A percentile compares a stretch with the other conserved stretches of the same genome.
These are phyloP conservation scores for Lanmaoa pseudosensibilis DNA, from an alignment of 768 basidiomycete genomes.

Conservation along the genomic window DNA sequence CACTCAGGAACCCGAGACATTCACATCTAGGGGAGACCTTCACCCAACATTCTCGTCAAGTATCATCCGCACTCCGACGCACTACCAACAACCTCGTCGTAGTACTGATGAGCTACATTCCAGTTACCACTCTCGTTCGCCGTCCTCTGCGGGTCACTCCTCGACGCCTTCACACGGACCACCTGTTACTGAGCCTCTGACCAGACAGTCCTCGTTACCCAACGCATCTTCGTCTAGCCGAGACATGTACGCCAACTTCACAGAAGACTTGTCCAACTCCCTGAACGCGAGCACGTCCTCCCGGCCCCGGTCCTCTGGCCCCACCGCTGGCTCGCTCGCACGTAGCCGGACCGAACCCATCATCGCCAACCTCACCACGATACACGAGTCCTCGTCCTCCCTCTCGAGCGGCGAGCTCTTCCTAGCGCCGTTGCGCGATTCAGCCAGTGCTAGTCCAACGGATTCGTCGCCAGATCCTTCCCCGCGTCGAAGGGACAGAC, in stretches of 20 bases:
- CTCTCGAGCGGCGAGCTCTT: slow-evolving; percentile 28
- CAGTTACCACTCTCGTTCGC: slow-evolving; percentile 24
- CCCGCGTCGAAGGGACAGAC: slow-evolving; percentile 26
- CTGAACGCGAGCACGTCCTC: slow-evolving; percentile 21
- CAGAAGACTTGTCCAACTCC: slow-evolving; percentile 28
- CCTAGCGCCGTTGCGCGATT: slow-evolving; percentile 24
- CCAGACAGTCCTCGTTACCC: slow-evolving; percentile 30
- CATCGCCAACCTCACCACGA: slow-evolving; percentile 28
- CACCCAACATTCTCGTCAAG: slow-evolving; percentile 68
- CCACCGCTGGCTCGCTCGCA: slow-evolving; percentile 7
- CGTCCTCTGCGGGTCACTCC: slow-evolving; percentile 18
- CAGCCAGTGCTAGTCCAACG: slow-evolving; percentile 9
- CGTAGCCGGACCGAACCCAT: slow-evolving; percentile 34
- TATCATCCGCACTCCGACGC: slow-evolving; percentile 66
- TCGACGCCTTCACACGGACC: slow-evolving; percentile 20
- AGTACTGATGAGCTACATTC: slow-evolving; percentile 26
- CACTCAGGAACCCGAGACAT: slow-evolving; percentile 42
- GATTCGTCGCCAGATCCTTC: slow-evolving; percentile 32
- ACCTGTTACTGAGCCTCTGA: slow-evolving; percentile 21
- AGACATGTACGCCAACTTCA: slow-evolving; percentile 22
- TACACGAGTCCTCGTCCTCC: slow-evolving; percentile 25
- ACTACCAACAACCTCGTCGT: slow-evolving; percentile 43
- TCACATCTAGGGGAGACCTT: slow-evolving; percentile 51
- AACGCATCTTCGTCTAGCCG: slow-evolving; percentile 19
- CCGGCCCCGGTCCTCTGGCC: slow-evolving; percentile 11